Evolutionary conservation across 176 grass and related monocot species (phyloP).

Genomic region (Oryza brachyantha): DNA sequence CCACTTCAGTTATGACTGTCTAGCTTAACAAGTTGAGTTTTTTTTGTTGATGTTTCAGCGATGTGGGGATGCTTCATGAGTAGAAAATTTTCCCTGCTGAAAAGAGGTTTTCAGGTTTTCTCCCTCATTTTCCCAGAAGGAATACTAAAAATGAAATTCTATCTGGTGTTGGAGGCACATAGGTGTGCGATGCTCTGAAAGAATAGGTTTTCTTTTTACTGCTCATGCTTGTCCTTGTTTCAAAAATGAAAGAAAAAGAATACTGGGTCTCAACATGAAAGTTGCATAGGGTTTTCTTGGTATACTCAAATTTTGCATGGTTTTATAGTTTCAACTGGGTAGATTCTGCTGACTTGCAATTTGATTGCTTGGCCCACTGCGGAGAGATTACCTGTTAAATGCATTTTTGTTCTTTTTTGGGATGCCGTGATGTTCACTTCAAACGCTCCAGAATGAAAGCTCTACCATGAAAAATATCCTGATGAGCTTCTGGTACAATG

Average conservation of each 20-base stretch:
- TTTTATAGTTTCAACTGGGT: neutral
- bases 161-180: conserved; percentile 46
- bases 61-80: conserved; percentile 30
- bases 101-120: conserved; percentile 50
- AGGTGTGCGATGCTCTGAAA: conserved; percentile 43
- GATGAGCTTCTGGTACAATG: neutral
- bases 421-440: neutral
- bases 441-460: neutral
- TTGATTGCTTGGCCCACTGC: neutral
- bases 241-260: conserved; percentile 32
- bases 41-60: conserved; percentile 38
- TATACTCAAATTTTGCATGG: neutral
- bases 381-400: neutral
- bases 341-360: neutral
- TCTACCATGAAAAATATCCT: neutral
- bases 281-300: conserved; percentile 27
- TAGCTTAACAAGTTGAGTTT: conserved; percentile 46
- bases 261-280: conserved; percentile 46
- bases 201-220: conserved; percentile 47
- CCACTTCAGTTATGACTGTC: conserved; percentile 32
- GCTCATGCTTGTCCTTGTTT: conserved; percentile 29
- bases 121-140: conserved; percentile 46
- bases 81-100: conserved; percentile 36
- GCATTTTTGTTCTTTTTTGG: no score
- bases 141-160: conserved; percentile 39